Conservation (phyloP, 805 yeast species). For the Monosporozyma yasuniensis region DNA sequence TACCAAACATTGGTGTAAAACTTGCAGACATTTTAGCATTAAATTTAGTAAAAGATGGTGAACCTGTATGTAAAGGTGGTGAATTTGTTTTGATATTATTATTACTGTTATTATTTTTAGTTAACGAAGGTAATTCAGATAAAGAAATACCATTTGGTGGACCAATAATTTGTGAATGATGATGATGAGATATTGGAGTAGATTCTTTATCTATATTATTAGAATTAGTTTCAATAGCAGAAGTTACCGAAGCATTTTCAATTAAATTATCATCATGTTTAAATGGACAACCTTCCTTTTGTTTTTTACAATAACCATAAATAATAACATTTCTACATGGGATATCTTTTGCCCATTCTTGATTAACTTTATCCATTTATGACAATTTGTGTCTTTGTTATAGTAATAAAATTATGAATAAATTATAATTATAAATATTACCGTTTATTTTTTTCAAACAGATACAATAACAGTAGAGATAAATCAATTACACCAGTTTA, state of each 20-base stretch:
- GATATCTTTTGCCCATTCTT: constrained; percentile 56
- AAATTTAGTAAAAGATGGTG: constrained; percentile 31
- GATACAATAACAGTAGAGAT: too few species aligned
- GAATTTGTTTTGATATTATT: neutral
- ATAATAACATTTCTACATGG: constrained; percentile 78
- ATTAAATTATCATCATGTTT: constrained; percentile 43
- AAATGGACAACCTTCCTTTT: constrained; percentile 80
- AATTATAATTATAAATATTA: too few species aligned
- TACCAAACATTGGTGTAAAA: constrained; percentile 24
- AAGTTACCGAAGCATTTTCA: constrained; percentile 1
- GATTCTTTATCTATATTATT: neutral
- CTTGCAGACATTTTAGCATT: constrained; percentile 45
- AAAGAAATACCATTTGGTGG: constrained; percentile 1
- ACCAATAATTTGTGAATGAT: neutral
- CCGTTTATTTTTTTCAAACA: too few species aligned
- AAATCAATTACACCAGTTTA: too few species aligned
- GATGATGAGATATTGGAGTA: neutral
- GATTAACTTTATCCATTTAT: constrained; percentile 25
- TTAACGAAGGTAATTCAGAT: constrained; percentile 2
- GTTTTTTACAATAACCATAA: constrained; percentile 82
- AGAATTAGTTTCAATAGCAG: neutral
- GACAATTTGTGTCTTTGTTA: too few species aligned
- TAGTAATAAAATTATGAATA: too few species aligned
- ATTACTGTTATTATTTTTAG: neutral
- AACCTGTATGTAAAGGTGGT: constrained; percentile 5